Evolutionary conservation across 2,329 filamentous ascomycete genomes (phyloP).

Genomic region (Pseudogymnoascus sp.): DNA sequence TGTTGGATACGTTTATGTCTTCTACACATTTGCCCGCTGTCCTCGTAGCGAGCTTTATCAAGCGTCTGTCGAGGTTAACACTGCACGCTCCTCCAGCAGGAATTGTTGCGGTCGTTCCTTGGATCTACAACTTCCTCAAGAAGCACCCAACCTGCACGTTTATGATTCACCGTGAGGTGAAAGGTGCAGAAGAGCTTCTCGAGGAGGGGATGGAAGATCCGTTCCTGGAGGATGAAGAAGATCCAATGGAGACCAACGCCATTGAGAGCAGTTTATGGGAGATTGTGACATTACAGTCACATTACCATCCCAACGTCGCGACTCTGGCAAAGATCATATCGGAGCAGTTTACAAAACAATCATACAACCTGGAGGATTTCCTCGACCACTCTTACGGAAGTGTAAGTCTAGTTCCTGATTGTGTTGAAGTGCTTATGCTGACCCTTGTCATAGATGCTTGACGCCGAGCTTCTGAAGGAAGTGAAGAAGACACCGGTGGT

Average conservation of each 20-base stretch:
- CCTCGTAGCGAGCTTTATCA: slow-evolving; percentile 92
- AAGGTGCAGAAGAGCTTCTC: slow-evolving; percentile 50
- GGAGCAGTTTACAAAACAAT: slow-evolving; percentile 93
- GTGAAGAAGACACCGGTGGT: slow-evolving; percentile 81
- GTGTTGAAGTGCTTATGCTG: slow-evolving; percentile 22
- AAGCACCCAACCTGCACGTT: slow-evolving; percentile 86
- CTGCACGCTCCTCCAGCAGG: slow-evolving; percentile 85
- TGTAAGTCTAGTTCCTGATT: slow-evolving; percentile 41
- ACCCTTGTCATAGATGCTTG: slow-evolving; percentile 55
- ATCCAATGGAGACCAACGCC: slow-evolving; percentile 78
- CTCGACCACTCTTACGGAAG: slow-evolving; percentile 85
- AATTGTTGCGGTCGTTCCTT: slow-evolving; percentile 82
- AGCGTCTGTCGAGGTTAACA: slow-evolving; percentile 75
- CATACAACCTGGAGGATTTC: slow-evolving; percentile 95
- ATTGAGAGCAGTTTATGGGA: slow-evolving; percentile 96
- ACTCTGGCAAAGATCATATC: slow-evolving; percentile 89
- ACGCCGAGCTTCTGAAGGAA: slow-evolving; percentile 74
- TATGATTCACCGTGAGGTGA: slow-evolving; percentile 78
- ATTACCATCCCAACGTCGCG: slow-evolving; percentile 95
- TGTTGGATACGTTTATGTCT: slow-evolving; percentile 81
- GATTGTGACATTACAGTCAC: slow-evolving; percentile 78
- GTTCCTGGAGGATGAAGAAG: slow-evolving; percentile 65
- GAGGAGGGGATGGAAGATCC: slow-evolving; percentile 61
- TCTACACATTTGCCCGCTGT: slow-evolving; percentile 89
- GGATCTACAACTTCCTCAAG: slow-evolving; percentile 91